These are phyloP conservation scores for Sporothrix protearum DNA, from an alignment of 2,329 filamentous ascomycete species.

Conservation along the genomic window DNA sequence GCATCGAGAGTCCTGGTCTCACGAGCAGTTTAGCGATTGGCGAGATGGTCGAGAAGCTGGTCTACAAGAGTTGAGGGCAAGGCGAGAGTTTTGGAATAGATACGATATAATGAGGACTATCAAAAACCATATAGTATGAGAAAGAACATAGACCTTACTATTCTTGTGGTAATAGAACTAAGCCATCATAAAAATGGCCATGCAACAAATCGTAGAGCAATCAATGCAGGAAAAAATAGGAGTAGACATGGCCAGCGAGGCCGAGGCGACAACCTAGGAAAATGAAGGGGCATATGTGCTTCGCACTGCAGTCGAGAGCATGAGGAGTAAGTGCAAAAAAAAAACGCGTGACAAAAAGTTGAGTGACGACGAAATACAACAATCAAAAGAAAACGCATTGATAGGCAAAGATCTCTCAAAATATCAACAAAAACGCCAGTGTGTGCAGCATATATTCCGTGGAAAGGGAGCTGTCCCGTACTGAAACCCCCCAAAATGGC, in stretches of 20 bases:
- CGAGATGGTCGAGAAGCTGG: conserved; percentile 61
- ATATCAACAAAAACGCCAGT: not conserved
- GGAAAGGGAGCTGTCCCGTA: not conserved
- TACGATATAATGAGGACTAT: not conserved
- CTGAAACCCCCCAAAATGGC: not conserved
- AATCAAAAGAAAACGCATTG: not conserved
- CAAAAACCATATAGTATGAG: not conserved
- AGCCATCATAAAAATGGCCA: not conserved
- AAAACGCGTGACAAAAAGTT: not conserved
- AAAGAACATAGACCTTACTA: not conserved
- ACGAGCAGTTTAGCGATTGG: conserved; percentile 84
- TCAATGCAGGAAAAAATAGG: not conserved
- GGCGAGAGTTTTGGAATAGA: not conserved
- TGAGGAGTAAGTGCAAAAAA: not conserved
- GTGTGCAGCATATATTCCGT: not conserved
- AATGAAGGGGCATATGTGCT: not conserved
- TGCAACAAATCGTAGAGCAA: not conserved
- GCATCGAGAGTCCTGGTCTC: conserved; percentile 89
- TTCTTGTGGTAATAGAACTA: not conserved
- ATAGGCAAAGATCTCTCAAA: not conserved
- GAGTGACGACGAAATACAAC: not conserved
- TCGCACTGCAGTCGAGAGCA: not conserved
- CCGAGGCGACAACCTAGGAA: not conserved
- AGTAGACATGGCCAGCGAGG: not conserved
- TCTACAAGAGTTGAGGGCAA: conserved; percentile 38